Base-by-base conservation (phyloP, 129 eudicot species). In the Rutidosis leptorrhynchoides region DNA sequence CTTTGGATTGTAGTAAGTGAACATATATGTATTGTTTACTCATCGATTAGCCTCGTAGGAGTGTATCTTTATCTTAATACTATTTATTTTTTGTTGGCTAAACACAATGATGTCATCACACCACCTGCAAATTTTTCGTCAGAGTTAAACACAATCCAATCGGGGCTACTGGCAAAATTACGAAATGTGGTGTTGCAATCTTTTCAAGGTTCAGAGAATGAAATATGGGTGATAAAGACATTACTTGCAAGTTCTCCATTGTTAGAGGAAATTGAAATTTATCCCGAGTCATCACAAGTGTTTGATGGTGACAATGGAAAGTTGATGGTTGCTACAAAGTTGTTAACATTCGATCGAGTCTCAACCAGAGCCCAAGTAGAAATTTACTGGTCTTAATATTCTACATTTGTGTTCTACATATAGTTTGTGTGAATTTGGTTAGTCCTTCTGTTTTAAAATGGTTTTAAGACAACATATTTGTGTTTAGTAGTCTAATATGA, bases 31-130 rank as follows among this genome's bases (percentile, higher is more conserved):
- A n/a, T 7, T 1, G 6, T 25, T 16, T 60, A 25, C 57, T 51
- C 2, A 19, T 67, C 30, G 17, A 10, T 17, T 6, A 64, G 43
- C 55, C n/a, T 35, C 1, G 23, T 32, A 5, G 64, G 14, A 53
- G 21, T 68, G 71, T 68, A 16, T 68, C 59, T n/a, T 9, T 20
- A 19, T 54, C 30, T 68, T 20, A 54, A 35, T 54, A 33, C 9
- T 7, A 15, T 24, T 57, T 54, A 16, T 7, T 21, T 8, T 9
- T 68, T 35, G 53, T 32, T 53, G 64, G 23, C 9, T 52, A 3
- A 7, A 23, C 9, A 26, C 19, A 7, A 15, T 2, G 6, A 32
- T 0, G 11, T 3, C 3, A 27, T 17, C 10, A 17, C 3, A 35
- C 67, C 8, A 35, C 49, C 11, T 19, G 29, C 16, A 8, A 2